A percentile compares a stretch with the other conserved stretches of the same genome.
Evolutionary conservation across 768 basidiomycete species (phyloP).

Genomic region (Collybiopsis confluens): DNA sequence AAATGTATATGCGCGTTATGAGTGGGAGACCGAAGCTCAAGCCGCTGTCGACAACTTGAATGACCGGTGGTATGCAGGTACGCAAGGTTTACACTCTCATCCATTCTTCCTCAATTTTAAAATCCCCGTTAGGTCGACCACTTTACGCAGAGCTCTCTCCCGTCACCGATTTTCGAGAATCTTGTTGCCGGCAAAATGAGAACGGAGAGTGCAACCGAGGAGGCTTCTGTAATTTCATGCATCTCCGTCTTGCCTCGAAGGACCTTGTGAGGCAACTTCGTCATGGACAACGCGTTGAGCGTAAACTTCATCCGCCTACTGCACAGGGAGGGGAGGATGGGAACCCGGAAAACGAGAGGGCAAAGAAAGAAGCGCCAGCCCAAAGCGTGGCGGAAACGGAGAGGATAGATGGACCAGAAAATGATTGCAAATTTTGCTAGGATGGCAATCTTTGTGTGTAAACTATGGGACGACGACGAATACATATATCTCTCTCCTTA

Average conservation of each 20-base stretch:
- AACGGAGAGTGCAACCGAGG: constrained; percentile 98
- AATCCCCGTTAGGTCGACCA: constrained; percentile 63
- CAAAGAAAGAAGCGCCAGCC: constrained; percentile 61
- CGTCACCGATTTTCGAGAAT: constrained; percentile 98
- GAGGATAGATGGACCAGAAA: constrained; percentile 79
- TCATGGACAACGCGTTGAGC: constrained; percentile 79
- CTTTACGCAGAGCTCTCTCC: constrained; percentile 97
- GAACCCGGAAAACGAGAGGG: constrained; percentile 63
- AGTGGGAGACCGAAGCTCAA: constrained; percentile 98
- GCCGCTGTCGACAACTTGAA: constrained; percentile 90
- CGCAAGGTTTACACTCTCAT: constrained; percentile 21
- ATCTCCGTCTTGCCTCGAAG: constrained; percentile 83
- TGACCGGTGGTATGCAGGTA: constrained; percentile 97
- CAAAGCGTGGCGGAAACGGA: constrained; percentile 58
- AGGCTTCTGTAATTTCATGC: constrained; percentile 99
- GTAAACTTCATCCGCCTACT: constrained; percentile 62
- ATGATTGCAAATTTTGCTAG: constrained; percentile 19
- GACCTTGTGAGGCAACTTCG: constrained; percentile 76
- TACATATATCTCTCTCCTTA: neutral
- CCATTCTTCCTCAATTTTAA: constrained; percentile 10
- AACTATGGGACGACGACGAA: neutral
- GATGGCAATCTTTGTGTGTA: too few relatives aligned
- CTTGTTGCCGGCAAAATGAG: constrained; percentile 98
- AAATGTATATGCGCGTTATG: constrained; percentile 96
- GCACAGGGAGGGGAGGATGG: constrained; percentile 79